These are phyloP conservation scores for Saksenaea oblongispora DNA, from an alignment of 371 early-diverging fungal species.

Conservation along the genomic window DNA sequence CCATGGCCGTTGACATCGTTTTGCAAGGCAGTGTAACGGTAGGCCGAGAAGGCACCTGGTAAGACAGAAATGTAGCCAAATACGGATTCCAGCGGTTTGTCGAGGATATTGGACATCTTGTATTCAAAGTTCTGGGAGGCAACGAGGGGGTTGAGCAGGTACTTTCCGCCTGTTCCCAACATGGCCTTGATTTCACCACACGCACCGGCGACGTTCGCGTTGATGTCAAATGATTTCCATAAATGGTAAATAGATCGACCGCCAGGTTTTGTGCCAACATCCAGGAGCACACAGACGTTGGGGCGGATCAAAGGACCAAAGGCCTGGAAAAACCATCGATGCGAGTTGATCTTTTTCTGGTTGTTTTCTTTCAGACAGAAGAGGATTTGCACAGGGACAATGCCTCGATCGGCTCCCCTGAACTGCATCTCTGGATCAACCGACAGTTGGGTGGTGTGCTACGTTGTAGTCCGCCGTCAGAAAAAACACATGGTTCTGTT, in stretches of 20 bases:
- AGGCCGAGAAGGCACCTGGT: constrained; percentile 78
- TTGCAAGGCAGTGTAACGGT: constrained; percentile 61
- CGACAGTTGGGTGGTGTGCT: constrained; percentile 83
- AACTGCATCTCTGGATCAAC: constrained; percentile 70
- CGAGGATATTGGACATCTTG: constrained; percentile 87
- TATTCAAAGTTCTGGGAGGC: constrained; percentile 95
- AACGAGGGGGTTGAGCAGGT: constrained; percentile 80
- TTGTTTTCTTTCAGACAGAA: constrained; percentile 92
- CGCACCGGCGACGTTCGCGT: constrained; percentile 71
- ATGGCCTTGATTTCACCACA: constrained; percentile 84
- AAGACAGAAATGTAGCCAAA: constrained; percentile 85
- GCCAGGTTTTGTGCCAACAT: constrained; percentile 76
- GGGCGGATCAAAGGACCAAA: constrained; percentile 84
- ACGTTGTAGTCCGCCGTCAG: not conserved
- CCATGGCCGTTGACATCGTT: constrained; percentile 58
- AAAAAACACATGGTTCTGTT: not conserved
- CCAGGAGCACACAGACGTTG: constrained; percentile 85
- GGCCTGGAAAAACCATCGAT: constrained; percentile 96
- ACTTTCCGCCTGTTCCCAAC: constrained; percentile 65
- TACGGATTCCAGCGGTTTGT: constrained; percentile 82
- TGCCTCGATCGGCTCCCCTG: constrained; percentile 67
- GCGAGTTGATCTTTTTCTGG: constrained; percentile 91
- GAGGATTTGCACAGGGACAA: constrained; percentile 86
- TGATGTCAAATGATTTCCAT: constrained; percentile 76
- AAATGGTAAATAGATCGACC: constrained; percentile 56